phyloP scores from a whole-genome alignment of 768 basidiomycete genomes.

The Amyloporia xantha region DNA sequence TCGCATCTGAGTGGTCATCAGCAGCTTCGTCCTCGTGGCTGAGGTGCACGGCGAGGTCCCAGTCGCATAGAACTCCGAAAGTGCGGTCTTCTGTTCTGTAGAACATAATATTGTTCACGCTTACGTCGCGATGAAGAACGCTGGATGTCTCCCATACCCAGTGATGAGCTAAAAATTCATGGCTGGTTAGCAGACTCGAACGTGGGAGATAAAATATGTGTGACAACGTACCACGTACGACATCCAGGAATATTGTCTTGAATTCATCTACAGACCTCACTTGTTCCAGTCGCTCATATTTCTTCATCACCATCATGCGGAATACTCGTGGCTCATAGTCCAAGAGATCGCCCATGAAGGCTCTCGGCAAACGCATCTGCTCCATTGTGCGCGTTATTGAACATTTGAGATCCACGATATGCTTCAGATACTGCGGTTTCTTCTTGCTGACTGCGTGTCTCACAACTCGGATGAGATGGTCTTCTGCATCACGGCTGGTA shows the following conservation, averaged over 20 bases:
- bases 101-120: slow-evolving; percentile 14
- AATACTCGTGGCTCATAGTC: not conserved
- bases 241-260: slow-evolving; percentile 1
- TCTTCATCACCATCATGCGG: not conserved
- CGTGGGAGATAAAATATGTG: too few relatives aligned
- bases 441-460: not conserved
- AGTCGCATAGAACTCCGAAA: slow-evolving; percentile 1
- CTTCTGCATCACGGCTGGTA: not conserved
- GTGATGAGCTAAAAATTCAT: slow-evolving; percentile 10
- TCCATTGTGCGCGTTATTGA: not conserved
- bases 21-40: not conserved
- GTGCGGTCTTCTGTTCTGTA: not conserved
- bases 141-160: slow-evolving; percentile 6
- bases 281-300: not conserved
- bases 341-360: not conserved
- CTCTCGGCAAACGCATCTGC: slow-evolving; percentile 1
- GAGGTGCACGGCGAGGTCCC: not conserved
- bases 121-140: slow-evolving; percentile 13
- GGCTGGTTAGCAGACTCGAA: too few relatives aligned
- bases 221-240: slow-evolving; percentile 3
- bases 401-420: slow-evolving; percentile 5
- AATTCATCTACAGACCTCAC: not conserved
- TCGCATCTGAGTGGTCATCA: not conserved
- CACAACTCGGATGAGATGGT: not conserved
- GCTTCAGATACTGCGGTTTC: not conserved